Evolutionary conservation across 2,329 filamentous ascomycete species (phyloP).

Genomic region (Ophiostoma pallidulum): DNA sequence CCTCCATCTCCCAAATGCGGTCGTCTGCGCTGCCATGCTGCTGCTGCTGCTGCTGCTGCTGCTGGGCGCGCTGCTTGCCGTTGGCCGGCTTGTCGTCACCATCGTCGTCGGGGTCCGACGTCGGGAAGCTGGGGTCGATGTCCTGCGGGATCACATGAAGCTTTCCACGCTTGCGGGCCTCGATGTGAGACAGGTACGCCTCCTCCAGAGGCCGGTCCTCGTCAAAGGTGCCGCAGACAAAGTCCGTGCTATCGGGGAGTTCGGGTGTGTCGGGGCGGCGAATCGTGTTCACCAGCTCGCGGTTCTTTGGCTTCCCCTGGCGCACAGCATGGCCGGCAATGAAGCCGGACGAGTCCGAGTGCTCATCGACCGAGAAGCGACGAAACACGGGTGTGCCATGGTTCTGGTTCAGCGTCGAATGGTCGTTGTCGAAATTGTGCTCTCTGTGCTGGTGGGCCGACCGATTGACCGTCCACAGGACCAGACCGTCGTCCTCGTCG

Average conservation of each 20-base stretch:
- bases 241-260: conserved; percentile 93
- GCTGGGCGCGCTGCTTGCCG: conserved; percentile 6
- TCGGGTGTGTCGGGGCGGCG: conserved; percentile 66
- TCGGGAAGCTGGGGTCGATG: conserved; percentile 94
- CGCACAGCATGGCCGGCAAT: conserved; percentile 36
- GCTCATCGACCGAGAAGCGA: conserved; percentile 26
- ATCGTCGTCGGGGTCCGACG: conserved; percentile 82
- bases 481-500: conserved; percentile 60
- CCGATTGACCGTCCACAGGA: conserved; percentile 45
- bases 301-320: conserved; percentile 25
- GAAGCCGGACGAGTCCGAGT: conserved; percentile 53
- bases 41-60: conserved; percentile 8
- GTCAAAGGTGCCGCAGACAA: conserved; percentile 95
- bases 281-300: conserved; percentile 32
- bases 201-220: conserved; percentile 93
- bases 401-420: conserved; percentile 28
- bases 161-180: conserved; percentile 72
- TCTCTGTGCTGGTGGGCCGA: background rate
- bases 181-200: conserved; percentile 77
- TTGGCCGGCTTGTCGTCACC: conserved; percentile 56
- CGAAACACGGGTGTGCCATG: conserved; percentile 27
- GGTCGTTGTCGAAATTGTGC: conserved; percentile 19
- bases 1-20: conserved; percentile 59
- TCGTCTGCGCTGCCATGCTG: conserved; percentile 49
- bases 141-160: conserved; percentile 84